Base-by-base conservation (phyloP, 1,139 yeast genomes). In the Eremothecium sinecaudum region DNA sequence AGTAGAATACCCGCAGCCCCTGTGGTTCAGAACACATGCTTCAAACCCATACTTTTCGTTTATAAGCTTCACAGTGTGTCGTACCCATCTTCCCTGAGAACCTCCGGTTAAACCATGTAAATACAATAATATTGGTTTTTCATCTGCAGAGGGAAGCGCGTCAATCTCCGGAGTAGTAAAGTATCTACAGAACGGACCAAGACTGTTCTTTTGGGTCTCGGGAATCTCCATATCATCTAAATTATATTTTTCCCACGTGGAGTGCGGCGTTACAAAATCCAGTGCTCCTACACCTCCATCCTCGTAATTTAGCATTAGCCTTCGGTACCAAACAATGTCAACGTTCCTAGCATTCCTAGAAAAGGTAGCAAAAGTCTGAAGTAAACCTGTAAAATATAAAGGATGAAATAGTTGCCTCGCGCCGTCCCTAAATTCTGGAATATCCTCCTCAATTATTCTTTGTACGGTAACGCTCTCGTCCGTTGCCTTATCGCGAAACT, bases 51-150 rank as follows among this genome's bases (percentile, higher is more conserved):
- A 60, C 2, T 53, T 53, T 1, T 46, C 44, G 4, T 66, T 59
- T 24, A 71, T 55, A 29, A 58, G 52, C 26, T 51, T 40, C 25
- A 72, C 46, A 22, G 66, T 42, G 2, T 74, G 61, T 26, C 79
- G 57, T 18, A 74, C 66, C 40, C 73, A 73, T 28, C 72, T 61
- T 50, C 74, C 81, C 46, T 68, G 69, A 7, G 79, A 72, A 0
- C 81, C 80, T 12, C 81, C 81, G 8, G 78, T 67, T 29, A 74
- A 61, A 2, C 81, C 81, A 51, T 74, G 81, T 26, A 72, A 53
- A 1, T 72, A 69, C 33, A 74, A 59, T 15, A 74, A 52, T 46
- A 74, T 60, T 0, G 79, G 80, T 42, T 59, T 66, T 10, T 60
- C 53, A 42, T 70, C 71, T 18, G 55, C 57, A 3, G 53, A 48